These are phyloP conservation scores for Aspergillus oerlinghausenensis DNA, from an alignment of 2,329 filamentous ascomycete genomes.

Conservation along the genomic window DNA sequence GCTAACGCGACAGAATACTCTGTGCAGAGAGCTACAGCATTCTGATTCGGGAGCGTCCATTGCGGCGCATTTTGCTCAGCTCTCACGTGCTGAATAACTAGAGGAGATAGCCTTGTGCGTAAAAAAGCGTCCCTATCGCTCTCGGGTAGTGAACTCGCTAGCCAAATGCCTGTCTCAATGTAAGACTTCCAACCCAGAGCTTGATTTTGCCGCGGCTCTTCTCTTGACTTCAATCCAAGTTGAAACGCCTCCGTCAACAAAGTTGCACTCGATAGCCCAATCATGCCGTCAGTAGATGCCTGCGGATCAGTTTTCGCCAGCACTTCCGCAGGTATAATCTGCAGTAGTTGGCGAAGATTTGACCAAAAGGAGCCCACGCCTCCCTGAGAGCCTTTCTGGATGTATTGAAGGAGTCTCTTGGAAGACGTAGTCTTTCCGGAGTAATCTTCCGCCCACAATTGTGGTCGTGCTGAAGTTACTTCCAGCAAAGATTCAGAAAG, in stretches of 20 bases:
- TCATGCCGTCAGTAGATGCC: conserved; percentile 15
- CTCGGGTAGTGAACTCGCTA: conserved; percentile 46
- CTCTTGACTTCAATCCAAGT: conserved; percentile 65
- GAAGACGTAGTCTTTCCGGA: conserved; percentile 52
- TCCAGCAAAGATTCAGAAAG: conserved; percentile 63
- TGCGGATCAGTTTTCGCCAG: conserved; percentile 25
- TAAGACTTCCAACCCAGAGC: conserved; percentile 72
- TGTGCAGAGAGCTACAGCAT: conserved; percentile 34
- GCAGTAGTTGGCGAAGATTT: conserved; percentile 59
- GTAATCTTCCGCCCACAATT: conserved; percentile 68
- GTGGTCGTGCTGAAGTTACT: conserved; percentile 61
- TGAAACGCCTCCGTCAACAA: conserved; percentile 64
- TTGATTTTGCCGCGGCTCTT: conserved; percentile 68
- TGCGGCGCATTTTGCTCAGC: conserved; percentile 42
- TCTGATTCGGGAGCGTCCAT: conserved; percentile 48
- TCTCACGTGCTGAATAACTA: conserved; percentile 51
- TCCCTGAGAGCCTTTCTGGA: conserved; percentile 81
- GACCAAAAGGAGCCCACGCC: conserved; percentile 70
- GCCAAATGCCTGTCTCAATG: conserved; percentile 56
- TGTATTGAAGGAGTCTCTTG: conserved; percentile 63
- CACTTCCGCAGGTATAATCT: conserved; percentile 50
- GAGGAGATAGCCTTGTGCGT: conserved; percentile 46
- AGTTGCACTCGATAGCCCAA: conserved; percentile 48
- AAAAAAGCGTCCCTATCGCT: conserved; percentile 47
- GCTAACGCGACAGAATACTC: conserved; percentile 37